Base-by-base conservation (phyloP, 495 filamentous ascomycete genomes). In the Recurvomyces mirabilis region DNA sequence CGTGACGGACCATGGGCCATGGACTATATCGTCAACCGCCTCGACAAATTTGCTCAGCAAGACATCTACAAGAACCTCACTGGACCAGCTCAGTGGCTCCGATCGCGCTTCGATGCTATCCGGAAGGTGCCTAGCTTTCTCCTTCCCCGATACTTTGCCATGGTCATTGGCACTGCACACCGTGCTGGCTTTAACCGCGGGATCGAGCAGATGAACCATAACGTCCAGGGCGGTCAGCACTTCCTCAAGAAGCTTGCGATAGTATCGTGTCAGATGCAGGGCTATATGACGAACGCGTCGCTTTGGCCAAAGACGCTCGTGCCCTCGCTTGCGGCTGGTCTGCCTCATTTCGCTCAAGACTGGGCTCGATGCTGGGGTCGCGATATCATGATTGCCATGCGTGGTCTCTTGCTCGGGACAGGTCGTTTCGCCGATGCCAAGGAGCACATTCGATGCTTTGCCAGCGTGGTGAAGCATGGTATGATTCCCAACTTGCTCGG, bases 281-380 rank as follows among this genome's bases (percentile, higher is more conserved):
- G 93, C 12, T 77, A 82, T 40, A 81, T 93, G 46, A 85, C 84
- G 23, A 93, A 86, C 5, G 85, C 82, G 5, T 95, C 91, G 10
- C 65, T 99, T 17, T 94, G 84, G 72, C 88, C 93, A 1, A 73
- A 73, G 38, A 87, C 86, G 56, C 68, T 71, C 24, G 86, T 94
- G 3, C 82, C 87, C 17, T 87, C 82, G 34, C 71, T 99, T 51
- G 91, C 93, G 15, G 93, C 93, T 38, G 93, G 93, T 2, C 65
- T 99, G 15, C 93, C 93, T 11, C 93, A 99, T 65, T 99, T 99
- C 61, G 77, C 93, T 9, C 78, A 79, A 4, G 80, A 88, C 47
- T 99, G 91, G 86, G 86, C 91, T 41, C 73, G 93, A 43, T 94
- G 87, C 62, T 99, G 93, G 93, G 93, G 93, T 29, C 78, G 93